A percentile compares a stretch with the other conserved stretches of the same genome.
Evolutionary conservation across 2,329 filamentous ascomycete genomes (phyloP).

Genomic region (Emergomyces pasteurianus): DNA sequence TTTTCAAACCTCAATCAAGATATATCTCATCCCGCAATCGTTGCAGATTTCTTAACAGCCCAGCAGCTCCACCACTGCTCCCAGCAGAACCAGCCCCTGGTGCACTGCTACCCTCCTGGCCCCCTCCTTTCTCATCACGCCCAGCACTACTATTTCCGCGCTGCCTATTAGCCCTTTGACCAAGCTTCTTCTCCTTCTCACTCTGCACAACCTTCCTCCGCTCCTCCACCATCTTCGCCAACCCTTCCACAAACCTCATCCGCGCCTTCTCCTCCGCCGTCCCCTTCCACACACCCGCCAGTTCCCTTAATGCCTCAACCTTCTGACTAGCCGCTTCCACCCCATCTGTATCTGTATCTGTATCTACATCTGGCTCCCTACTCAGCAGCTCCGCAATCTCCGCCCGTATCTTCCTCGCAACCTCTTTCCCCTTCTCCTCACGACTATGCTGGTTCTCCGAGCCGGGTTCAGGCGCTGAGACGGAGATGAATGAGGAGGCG

Average conservation of each 20-base stretch:
- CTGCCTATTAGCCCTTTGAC: conserved; percentile 18
- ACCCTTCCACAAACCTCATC: conserved; percentile 63
- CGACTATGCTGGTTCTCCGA: conserved; percentile 50
- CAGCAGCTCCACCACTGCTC: conserved; percentile 24
- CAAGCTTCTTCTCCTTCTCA: conserved; percentile 38
- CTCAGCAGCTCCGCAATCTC: conserved; percentile 61
- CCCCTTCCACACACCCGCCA: conserved; percentile 83
- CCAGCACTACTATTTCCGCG: conserved; percentile 23
- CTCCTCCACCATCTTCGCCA: conserved; percentile 77
- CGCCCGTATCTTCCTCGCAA: conserved; percentile 53
- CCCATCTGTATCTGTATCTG: conserved; percentile 29
- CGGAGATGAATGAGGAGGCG: conserved; percentile 74
- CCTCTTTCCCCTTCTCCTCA: conserved; percentile 77
- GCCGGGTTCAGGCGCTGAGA: conserved; percentile 70
- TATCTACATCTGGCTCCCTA: conserved; percentile 17
- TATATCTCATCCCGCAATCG: conserved; percentile 44
- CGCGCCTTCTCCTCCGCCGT: conserved; percentile 88
- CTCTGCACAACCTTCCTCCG: conserved; percentile 37
- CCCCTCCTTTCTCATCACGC: neutral
- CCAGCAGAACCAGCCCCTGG: conserved; percentile 13
- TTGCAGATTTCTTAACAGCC: conserved; percentile 42
- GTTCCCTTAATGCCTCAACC: conserved; percentile 63
- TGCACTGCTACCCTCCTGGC: neutral
- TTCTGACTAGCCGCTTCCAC: conserved; percentile 56
- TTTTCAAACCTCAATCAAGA: conserved; percentile 28